A percentile compares a stretch with the other conserved stretches of the same genome.
Conservation (phyloP, 106 monocot species). For the Agapanthus africanus region DNA sequence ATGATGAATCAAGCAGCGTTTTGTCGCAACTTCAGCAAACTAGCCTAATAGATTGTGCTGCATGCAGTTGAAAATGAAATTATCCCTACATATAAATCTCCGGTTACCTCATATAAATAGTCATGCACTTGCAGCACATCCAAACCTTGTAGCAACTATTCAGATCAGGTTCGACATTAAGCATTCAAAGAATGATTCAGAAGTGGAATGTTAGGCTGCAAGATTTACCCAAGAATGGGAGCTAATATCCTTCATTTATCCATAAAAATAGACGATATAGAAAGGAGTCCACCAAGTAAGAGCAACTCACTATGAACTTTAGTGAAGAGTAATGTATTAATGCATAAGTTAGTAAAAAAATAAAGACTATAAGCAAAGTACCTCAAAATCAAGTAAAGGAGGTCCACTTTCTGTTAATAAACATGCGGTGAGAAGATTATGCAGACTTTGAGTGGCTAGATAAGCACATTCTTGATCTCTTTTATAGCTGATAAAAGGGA, state of each 20-base stretch:
- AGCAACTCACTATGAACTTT: background rate
- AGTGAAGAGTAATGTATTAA: background rate
- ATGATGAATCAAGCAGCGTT: background rate
- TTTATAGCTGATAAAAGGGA: constrained; percentile 43
- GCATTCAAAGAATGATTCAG: constrained; percentile 5
- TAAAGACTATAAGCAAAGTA: constrained; percentile 8
- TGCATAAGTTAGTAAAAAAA: background rate
- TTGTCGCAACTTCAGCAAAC: background rate
- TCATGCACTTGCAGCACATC: background rate
- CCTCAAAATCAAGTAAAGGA: constrained; percentile 98
- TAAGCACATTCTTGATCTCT: constrained; percentile 74
- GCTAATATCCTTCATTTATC: background rate
- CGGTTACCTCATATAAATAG: background rate
- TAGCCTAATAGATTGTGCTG: background rate
- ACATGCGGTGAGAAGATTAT: constrained; percentile 73
- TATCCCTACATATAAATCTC: background rate
- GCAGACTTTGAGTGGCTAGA: constrained; percentile 65
- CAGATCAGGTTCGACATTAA: background rate
- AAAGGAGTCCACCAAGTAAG: background rate
- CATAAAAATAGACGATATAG: background rate
- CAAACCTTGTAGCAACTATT: background rate
- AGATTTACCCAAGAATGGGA: background rate
- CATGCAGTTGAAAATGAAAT: background rate
- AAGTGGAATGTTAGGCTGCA: background rate
- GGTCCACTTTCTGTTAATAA: constrained; percentile 87